Conservation (phyloP, 352 stramenopile species). For the Phytopythium mirpurense region DNA sequence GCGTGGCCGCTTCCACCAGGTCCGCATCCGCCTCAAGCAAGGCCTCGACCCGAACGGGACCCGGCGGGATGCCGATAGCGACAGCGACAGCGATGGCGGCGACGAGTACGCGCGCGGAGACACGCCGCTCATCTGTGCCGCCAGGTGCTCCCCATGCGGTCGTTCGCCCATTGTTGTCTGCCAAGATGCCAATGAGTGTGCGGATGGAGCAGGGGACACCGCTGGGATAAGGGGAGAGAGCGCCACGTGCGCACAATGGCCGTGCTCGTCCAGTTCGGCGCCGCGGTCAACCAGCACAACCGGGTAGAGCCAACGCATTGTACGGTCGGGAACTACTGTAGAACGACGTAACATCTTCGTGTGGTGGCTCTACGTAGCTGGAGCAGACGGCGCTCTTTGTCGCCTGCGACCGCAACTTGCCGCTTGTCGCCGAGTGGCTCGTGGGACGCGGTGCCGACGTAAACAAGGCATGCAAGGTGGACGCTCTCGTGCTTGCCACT, state of each 20-base stretch:
- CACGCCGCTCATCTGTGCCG: constrained; percentile 52
- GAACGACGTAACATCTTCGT: too few relatives aligned
- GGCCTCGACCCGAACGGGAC: constrained; percentile 56
- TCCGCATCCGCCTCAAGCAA: constrained; percentile 44
- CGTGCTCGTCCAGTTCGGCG: constrained; percentile 45
- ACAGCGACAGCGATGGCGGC: constrained; percentile 7
- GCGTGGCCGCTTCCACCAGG: constrained; percentile 30
- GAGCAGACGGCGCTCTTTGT: constrained; percentile 56
- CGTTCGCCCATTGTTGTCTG: background rate
- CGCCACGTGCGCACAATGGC: constrained; percentile 53
- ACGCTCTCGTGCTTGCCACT: too few relatives aligned
- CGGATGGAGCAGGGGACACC: constrained; percentile 18
- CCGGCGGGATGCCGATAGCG: constrained; percentile 21
- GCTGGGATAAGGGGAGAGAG: constrained; percentile 39
- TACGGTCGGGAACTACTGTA: too few relatives aligned
- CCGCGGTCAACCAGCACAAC: constrained; percentile 49
- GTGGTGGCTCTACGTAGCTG: constrained; percentile 19
- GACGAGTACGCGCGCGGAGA: constrained; percentile 46
- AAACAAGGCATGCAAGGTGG: constrained; percentile 47
- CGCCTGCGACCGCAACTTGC: constrained; percentile 43
- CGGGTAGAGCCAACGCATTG: too few relatives aligned
- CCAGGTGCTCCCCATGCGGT: constrained; percentile 28
- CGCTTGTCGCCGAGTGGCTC: constrained; percentile 37
- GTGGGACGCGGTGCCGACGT: constrained; percentile 44
- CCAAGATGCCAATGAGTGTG: background rate